phyloP scores from a whole-genome alignment of 495 filamentous ascomycete species.

The Penicillium bovifimosum region DNA sequence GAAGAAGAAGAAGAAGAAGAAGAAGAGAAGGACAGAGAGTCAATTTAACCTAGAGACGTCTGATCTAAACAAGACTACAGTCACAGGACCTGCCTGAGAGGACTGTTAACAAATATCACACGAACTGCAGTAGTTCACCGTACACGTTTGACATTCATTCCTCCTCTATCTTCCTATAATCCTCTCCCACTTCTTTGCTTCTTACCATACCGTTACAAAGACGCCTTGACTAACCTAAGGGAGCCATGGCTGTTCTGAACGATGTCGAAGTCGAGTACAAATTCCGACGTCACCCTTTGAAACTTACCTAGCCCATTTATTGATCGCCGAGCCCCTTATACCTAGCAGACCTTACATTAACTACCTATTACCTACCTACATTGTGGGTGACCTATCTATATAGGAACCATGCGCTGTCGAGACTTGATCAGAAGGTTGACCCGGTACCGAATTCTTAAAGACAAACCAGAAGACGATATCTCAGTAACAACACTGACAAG shows the following conservation, averaged over 20 bases:
- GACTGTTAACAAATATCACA: too few species aligned
- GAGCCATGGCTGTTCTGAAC: not conserved
- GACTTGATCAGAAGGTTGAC: not conserved
- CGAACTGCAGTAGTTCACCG: too few species aligned
- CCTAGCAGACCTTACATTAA: not conserved
- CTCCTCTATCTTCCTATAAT: too few species aligned
- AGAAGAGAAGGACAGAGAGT: too few species aligned
- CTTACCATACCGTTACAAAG: too few species aligned
- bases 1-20: too few species aligned
- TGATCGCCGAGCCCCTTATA: not conserved
- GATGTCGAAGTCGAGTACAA: not conserved
- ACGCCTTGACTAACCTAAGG: not conserved
- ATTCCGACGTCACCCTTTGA: not conserved
- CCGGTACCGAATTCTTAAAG: not conserved
- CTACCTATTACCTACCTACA: too few species aligned
- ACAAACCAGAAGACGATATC: not conserved
- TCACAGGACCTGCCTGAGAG: too few species aligned
- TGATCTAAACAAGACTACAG: too few species aligned
- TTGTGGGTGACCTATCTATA: not conserved
- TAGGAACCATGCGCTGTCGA: not conserved
- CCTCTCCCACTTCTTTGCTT: too few species aligned
- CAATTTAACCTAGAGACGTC: too few species aligned
- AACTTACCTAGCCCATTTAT: not conserved
- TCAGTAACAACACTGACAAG: not conserved
- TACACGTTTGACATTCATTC: too few species aligned